Evolutionary conservation across 805 yeast species (phyloP).

Genomic region (Wickerhamomyces bisporus): DNA sequence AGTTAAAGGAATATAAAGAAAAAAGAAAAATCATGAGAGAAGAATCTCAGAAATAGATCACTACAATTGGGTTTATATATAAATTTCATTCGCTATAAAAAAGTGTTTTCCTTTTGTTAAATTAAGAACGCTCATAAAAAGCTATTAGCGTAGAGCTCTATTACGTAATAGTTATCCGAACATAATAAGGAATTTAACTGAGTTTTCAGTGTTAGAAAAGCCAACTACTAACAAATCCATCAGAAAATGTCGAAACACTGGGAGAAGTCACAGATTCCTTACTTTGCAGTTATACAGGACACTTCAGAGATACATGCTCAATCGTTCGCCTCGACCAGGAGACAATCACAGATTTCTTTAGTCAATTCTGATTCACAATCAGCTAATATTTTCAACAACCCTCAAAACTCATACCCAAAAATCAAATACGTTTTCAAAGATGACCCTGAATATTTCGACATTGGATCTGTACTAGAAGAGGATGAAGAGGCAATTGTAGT

Average conservation of each 20-base stretch:
- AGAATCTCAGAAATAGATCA: neutral
- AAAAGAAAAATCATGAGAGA: neutral
- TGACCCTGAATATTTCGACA: conserved; percentile 16
- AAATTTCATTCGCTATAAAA: neutral
- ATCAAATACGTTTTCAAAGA: conserved; percentile 23
- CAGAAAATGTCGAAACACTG: conserved; percentile 14
- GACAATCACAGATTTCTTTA: neutral
- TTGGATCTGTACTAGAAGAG: conserved; percentile 7
- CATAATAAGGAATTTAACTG: too few species aligned
- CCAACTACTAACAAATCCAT: too few species aligned
- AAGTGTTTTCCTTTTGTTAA: too few species aligned
- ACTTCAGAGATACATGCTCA: conserved; percentile 1
- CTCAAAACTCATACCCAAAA: conserved; percentile 19
- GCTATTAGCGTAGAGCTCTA: too few species aligned
- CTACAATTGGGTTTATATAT: neutral
- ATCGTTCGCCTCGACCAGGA: neutral
- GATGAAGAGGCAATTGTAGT: conserved; percentile 21
- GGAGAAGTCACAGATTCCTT: conserved; percentile 20
- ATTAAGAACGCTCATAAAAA: too few species aligned
- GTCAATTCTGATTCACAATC: conserved; percentile 1
- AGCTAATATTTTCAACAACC: neutral
- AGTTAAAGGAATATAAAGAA: neutral
- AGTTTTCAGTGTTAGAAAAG: too few species aligned
- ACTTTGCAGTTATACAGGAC: conserved; percentile 20
- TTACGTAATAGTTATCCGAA: too few species aligned